Evolutionary conservation across 139 green algal genomes (phyloP), one percentile per base, ranked within the genome.

Genomic region (Eudorina sp.): DNA sequence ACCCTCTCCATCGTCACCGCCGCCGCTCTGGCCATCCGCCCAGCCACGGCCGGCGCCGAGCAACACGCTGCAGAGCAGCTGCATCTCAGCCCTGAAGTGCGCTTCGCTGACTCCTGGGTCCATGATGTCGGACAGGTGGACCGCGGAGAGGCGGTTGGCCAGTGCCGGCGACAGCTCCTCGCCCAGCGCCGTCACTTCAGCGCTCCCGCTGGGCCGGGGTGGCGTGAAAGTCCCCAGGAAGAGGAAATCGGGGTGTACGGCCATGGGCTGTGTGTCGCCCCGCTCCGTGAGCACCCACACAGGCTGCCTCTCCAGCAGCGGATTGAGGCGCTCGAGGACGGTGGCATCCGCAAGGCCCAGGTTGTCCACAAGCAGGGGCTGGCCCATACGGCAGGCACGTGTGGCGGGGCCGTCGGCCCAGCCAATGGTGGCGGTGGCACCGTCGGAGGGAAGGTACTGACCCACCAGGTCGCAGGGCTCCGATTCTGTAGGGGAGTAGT

Each of bases 291-390:
- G 64, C 31, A 80, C 53, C 69, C 73, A 84, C 45, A 72, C 68
- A 5, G 86, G 43, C n/a, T 81, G 86, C 23, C 4, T 13, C 68
- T 93, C 90, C 48, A 93, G 86, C 38, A 91, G 72, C 2, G 90
- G 81, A 80, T 93, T 93, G 21, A 91, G 55, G 5, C 90, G 72
- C 51, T 93, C 90, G 45, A 89, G 86, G 13, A 93, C 84, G 9
- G 86, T 72, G 1, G 85, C 69, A 27, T 92, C 90, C 53, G 85
- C 90, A 8, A 85, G 74, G 64, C 80, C 79, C 48, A 92, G 66
- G 45, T 60, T 77, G 40, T 92, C 85, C 27, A 92, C 77, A 29
- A 89, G 69, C 16, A 91, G 80, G 40, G 66, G 18, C 55, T 31
- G 29, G 73, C 73, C 73, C 9, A 11, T 1, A 2, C n/a, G 45